Evolutionary conservation across 2,329 filamentous ascomycete genomes (phyloP).

Genomic region (Clarireedia homoeocarpa): DNA sequence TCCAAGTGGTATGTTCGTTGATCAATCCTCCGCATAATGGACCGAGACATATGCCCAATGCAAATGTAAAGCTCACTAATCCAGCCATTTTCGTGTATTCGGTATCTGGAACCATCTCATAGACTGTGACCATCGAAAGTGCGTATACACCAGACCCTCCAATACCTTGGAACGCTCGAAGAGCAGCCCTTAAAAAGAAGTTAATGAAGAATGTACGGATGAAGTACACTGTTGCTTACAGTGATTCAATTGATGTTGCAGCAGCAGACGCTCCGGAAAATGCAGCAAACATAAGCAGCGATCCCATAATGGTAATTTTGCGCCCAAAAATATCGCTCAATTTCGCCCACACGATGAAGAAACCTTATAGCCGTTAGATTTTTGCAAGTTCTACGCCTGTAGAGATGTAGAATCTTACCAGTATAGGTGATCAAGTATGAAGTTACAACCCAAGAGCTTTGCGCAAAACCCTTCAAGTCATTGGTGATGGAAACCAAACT

Average conservation of each 20-base stretch:
- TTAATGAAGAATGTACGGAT: neutral
- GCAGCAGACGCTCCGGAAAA: neutral
- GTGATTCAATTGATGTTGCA: neutral
- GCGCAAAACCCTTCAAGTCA: neutral
- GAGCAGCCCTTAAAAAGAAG: neutral
- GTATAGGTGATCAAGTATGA: slow-evolving; percentile 7
- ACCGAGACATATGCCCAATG: slow-evolving; percentile 13
- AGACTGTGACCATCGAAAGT: neutral
- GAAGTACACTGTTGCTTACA: neutral
- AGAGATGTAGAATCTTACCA: neutral
- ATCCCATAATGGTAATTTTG: neutral
- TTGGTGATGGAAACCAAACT: slow-evolving; percentile 6
- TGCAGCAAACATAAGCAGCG: neutral
- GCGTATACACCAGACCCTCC: slow-evolving; percentile 38
- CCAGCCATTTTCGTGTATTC: slow-evolving; percentile 22
- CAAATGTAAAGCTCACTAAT: slow-evolving; percentile 11
- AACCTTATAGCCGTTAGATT: neutral
- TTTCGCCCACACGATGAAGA: slow-evolving; percentile 1
- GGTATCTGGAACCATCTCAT: neutral
- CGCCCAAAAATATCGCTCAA: neutral
- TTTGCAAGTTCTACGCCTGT: neutral
- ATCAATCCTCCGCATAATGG: slow-evolving; percentile 29
- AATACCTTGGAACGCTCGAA: slow-evolving; percentile 32
- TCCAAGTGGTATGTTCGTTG: slow-evolving; percentile 29
- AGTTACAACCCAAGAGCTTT: slow-evolving; percentile 5